A percentile compares a stretch with the other conserved stretches of the same genome.
These are phyloP conservation scores for Linum usitatissimum DNA, from an alignment of 345 rosid species.

Conservation along the genomic window DNA sequence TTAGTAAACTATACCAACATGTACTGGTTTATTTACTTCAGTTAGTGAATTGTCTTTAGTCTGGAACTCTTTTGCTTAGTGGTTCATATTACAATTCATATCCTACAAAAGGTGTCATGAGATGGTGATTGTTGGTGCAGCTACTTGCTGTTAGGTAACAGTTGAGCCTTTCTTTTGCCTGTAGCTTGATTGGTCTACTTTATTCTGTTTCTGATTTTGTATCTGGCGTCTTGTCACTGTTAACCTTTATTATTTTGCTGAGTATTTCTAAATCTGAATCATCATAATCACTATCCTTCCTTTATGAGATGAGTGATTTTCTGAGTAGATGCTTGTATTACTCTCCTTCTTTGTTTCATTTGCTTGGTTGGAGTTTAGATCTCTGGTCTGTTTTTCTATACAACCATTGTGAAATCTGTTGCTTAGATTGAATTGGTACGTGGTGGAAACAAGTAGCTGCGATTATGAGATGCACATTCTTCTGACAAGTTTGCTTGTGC, in stretches of 20 bases:
- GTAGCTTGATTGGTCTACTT: not conserved
- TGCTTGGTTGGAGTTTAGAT: not conserved
- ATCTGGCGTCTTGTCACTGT: no score
- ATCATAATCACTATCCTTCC: no score
- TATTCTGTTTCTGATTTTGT: no score
- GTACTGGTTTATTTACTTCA: not conserved
- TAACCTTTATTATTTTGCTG: no score
- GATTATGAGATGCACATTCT: slow-evolving; percentile 13
- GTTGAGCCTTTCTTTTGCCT: not conserved
- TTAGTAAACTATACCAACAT: not conserved
- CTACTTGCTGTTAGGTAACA: not conserved
- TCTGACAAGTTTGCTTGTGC: slow-evolving; percentile 11
- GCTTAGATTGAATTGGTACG: not conserved
- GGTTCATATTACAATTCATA: not conserved
- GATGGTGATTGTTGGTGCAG: not conserved
- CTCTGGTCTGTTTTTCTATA: not conserved
- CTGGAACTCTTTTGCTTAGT: not conserved
- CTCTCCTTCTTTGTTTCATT: not conserved
- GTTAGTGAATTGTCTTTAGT: not conserved
- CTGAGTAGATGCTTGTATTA: not conserved
- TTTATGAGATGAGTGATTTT: not conserved
- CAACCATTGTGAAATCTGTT: not conserved
- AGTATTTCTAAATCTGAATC: no score
- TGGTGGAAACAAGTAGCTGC: not conserved
- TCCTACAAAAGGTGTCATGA: not conserved